Base-by-base conservation (phyloP, 2,329 filamentous ascomycete species). In the Elsinoe ampelina region DNA sequence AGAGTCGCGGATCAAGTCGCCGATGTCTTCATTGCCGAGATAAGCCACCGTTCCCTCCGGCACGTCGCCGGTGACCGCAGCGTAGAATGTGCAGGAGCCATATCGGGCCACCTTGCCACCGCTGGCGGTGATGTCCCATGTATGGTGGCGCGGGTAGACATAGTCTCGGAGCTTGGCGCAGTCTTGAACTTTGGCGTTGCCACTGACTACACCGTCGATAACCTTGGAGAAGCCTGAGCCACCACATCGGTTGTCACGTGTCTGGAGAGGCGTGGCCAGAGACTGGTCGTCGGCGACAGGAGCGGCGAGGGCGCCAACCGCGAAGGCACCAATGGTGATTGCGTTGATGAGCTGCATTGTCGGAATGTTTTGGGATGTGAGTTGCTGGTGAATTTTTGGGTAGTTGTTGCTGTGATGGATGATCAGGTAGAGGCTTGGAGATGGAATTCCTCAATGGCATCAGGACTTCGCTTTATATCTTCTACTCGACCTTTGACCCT, bases 131-230 rank as follows among this genome's bases (percentile, higher is more conserved):
- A 50, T 50, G 45, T 35, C 34, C 45, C 45, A 50, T 15, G 45
- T 50, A 35, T 50, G 20, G 4, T 34, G 15, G 15, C 45, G 45
- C 45, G 12, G 13, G 17, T 34, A 20, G 26, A 50, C 26, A 13
- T 50, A 50, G 45, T 50, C 45, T 15, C 45, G 22, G 12, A 50
- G 45, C 26, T 50, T 34, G 6, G 26, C 45, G 26, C 45, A 50
- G 17, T 50, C 45, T 15, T 34, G n/a, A 2, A 50, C 45, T 17
- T 50, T 50, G 26, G 45, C 45, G 17, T 50, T 15, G 20, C 45
- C 45, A 13, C 17, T 35, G n/a, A 34, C 30, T 10, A 50, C 45
- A 11, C n/a, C 30, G 5, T n/a, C 20, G 7, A 50, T 34, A 15
- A 50, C 30, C 30, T 50, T 50, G 12, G 45, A 34, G 32, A 50